Conservation (phyloP, 2,329 filamentous ascomycete species). For the Neonectria sp. region DNA sequence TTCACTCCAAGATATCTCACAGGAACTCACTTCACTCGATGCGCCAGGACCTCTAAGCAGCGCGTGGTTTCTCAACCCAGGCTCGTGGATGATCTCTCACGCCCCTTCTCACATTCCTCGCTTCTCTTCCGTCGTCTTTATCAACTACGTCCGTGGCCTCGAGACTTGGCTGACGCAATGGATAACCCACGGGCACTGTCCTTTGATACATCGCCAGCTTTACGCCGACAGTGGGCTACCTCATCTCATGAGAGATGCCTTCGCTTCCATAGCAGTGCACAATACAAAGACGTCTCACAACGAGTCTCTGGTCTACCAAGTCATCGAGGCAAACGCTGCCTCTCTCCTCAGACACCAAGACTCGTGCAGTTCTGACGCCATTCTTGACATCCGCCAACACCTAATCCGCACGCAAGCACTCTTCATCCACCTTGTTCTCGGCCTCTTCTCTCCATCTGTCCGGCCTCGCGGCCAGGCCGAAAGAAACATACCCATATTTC, state of each 20-base stretch:
- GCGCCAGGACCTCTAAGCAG: neutral
- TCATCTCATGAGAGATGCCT: slow-evolving; percentile 19
- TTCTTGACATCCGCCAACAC: slow-evolving; percentile 9
- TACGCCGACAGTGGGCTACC: slow-evolving; percentile 29
- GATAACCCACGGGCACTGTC: slow-evolving; percentile 15
- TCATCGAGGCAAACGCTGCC: slow-evolving; percentile 4
- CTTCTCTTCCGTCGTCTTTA: slow-evolving; percentile 14
- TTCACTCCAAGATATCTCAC: neutral
- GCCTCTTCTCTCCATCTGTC: slow-evolving; percentile 20
- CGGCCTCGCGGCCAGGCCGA: slow-evolving; percentile 25
- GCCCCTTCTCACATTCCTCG: neutral
- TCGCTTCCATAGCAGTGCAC: slow-evolving; percentile 15
- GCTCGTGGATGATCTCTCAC: slow-evolving; percentile 16
- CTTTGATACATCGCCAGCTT: slow-evolving; percentile 29
- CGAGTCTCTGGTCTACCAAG: slow-evolving; percentile 8
- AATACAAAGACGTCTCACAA: neutral
- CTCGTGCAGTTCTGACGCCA: neutral
- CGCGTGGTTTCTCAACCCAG: slow-evolving; percentile 12
- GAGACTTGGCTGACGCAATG: slow-evolving; percentile 26
- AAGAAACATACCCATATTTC: slow-evolving; percentile 15
- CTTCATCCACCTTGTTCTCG: slow-evolving; percentile 20
- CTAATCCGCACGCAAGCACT: slow-evolving; percentile 21
- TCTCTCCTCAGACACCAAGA: slow-evolving; percentile 2
- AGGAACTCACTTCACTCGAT: neutral
- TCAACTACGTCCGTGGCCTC: slow-evolving; percentile 2